Evolutionary conservation across 177 flowering plant species (phyloP).

Genomic region (Vitis hybrid): DNA sequence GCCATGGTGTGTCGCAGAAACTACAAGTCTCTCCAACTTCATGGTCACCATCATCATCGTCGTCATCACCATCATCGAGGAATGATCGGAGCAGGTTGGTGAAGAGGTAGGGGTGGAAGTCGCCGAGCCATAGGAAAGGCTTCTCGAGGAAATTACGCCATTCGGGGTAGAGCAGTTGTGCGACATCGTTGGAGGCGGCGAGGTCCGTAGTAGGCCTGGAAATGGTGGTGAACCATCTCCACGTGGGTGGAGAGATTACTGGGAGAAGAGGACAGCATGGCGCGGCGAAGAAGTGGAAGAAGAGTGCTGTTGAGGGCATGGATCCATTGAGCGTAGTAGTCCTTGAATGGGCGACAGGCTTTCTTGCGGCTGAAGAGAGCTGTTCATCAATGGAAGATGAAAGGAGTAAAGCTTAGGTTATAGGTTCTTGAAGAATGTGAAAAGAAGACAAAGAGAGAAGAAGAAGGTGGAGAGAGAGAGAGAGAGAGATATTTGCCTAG

Average conservation of each 20-base stretch:
- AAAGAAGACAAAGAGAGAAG: neutral
- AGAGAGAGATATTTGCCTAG: neutral
- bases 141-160: constrained; percentile 64
- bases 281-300: constrained; percentile 52
- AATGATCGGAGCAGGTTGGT: constrained; percentile 65
- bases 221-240: constrained; percentile 55
- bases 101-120: constrained; percentile 75
- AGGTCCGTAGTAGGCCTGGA: constrained; percentile 63
- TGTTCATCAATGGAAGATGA: neutral
- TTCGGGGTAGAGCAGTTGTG: constrained; percentile 58
- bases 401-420: neutral
- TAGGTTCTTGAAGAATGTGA: too few relatives aligned
- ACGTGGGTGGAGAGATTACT: constrained; percentile 44
- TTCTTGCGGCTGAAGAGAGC: constrained; percentile 32
- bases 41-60: neutral
- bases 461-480: neutral
- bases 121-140: constrained; percentile 83
- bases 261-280: constrained; percentile 37
- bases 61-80: constrained; percentile 28
- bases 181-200: constrained; percentile 54
- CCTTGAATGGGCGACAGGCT: constrained; percentile 43
- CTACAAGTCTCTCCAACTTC: neutral
- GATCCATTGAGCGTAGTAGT: constrained; percentile 66
- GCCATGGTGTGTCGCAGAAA: constrained; percentile 24
- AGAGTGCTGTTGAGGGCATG: constrained; percentile 44